Conservation (phyloP, 805 yeast species). For the Kockiozyma suomiensis region DNA sequence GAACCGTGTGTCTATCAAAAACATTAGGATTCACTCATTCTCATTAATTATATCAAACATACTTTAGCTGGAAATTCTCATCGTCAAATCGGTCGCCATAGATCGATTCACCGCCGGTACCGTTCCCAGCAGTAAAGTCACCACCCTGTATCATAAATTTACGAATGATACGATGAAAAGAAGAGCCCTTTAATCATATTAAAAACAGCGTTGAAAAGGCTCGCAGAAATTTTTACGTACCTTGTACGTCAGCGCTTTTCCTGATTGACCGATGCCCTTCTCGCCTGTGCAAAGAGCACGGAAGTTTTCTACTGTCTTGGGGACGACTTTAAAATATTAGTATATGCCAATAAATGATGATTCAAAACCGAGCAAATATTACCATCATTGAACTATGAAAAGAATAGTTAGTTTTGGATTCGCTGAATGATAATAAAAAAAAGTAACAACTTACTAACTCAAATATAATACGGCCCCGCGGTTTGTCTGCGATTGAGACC, state of each 20-base stretch:
- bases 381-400: slow-evolving; percentile 20
- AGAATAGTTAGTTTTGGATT: no score
- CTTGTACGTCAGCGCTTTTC: slow-evolving; percentile 65
- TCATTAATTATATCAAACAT: slow-evolving; percentile 35
- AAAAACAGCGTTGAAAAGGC: background rate
- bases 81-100: slow-evolving; percentile 88
- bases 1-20: slow-evolving; percentile 81
- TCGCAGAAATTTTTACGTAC: slow-evolving; percentile 2
- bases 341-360: slow-evolving; percentile 67
- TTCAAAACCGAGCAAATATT: background rate
- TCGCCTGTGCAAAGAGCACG: slow-evolving; percentile 88
- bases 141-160: slow-evolving; percentile 89
- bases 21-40: no score
- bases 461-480: slow-evolving; percentile 76
- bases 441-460: slow-evolving; percentile 52
- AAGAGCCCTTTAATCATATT: slow-evolving; percentile 61
- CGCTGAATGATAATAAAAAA: background rate
- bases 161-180: slow-evolving; percentile 87
- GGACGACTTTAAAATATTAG: slow-evolving; percentile 87
- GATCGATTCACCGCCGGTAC: slow-evolving; percentile 78
- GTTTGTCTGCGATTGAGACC: slow-evolving; percentile 67
- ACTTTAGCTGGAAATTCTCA: slow-evolving; percentile 63
- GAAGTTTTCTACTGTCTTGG: slow-evolving; percentile 88
- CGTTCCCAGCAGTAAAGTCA: slow-evolving; percentile 60
- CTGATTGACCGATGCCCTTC: slow-evolving; percentile 63